A percentile compares a stretch with the other conserved stretches of the same genome.
These are phyloP conservation scores for Penicillium sumatraense DNA, from an alignment of 2,329 filamentous ascomycete genomes.

Conservation along the genomic window DNA sequence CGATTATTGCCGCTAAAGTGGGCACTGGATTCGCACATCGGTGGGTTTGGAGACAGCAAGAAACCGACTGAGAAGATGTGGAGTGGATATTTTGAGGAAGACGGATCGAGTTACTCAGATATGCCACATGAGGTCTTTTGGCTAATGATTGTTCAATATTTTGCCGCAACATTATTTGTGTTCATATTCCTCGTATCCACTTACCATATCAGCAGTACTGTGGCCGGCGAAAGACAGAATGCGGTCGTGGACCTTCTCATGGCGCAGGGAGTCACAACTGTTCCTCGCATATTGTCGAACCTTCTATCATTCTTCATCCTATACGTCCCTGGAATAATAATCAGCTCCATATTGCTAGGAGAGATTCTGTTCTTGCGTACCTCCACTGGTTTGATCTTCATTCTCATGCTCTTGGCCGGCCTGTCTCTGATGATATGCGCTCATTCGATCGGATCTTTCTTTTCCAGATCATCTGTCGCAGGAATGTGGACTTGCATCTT, in stretches of 20 bases:
- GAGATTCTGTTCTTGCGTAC: conserved; percentile 3
- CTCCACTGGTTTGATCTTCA: conserved; percentile 5
- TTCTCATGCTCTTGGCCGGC: conserved; percentile 1
- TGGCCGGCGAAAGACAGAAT: neutral
- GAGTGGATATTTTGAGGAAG: neutral
- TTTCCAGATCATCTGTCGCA: neutral
- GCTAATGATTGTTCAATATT: neutral
- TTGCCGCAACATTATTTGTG: neutral
- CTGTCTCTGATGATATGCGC: conserved; percentile 2
- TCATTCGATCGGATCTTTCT: conserved; percentile 15
- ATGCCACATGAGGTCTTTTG: neutral
- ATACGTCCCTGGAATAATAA: neutral
- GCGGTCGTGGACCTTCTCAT: conserved; percentile 1
- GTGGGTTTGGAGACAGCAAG: neutral
- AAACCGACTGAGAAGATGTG: conserved; percentile 4
- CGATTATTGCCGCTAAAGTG: neutral
- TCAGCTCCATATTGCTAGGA: conserved; percentile 2
- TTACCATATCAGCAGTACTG: conserved; percentile 3
- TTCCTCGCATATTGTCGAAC: neutral
- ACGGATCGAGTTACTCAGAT: neutral
- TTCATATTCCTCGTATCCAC: neutral
- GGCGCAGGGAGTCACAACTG: neutral
- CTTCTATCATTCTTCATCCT: neutral
- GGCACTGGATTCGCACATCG: neutral
- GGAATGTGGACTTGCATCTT: conserved; percentile 1